Conservation (phyloP, 768 basidiomycete species). For the Trametes punicea region DNA sequence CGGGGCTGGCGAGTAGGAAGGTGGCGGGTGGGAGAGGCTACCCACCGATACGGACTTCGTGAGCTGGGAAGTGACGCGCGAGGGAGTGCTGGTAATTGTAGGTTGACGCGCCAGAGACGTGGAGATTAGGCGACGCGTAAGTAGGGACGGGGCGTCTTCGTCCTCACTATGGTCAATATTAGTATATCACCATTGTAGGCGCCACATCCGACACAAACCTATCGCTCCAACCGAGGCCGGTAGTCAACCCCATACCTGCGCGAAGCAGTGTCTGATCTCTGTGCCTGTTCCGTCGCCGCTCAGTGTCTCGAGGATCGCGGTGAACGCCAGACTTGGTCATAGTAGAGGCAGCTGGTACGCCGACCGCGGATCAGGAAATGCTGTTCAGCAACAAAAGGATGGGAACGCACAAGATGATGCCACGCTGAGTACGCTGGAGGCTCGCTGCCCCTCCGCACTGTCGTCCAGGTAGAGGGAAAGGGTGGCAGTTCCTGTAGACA, state of each 20-base stretch:
- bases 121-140: slow-evolving; percentile 36
- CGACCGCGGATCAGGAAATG: background rate
- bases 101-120: slow-evolving; percentile 29
- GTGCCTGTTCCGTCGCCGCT: slow-evolving; percentile 32
- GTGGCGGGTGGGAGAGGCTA: slow-evolving; percentile 7
- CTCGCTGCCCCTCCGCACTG: slow-evolving; percentile 1
- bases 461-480: slow-evolving; percentile 14
- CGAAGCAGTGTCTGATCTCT: slow-evolving; percentile 36
- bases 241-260: slow-evolving; percentile 40
- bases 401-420: slow-evolving; percentile 26
- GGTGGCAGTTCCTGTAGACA: slow-evolving; percentile 28
- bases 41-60: slow-evolving; percentile 9
- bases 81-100: slow-evolving; percentile 11
- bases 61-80: slow-evolving; percentile 13
- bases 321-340: slow-evolving; percentile 33
- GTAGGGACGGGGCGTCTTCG: slow-evolving; percentile 39
- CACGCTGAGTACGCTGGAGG: slow-evolving; percentile 29
- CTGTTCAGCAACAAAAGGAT: background rate
- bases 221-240: slow-evolving; percentile 42
- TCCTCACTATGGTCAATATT: slow-evolving; percentile 32
- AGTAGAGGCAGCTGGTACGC: slow-evolving; percentile 19
- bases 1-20: slow-evolving; percentile 8
- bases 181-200: background rate
- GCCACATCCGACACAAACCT: slow-evolving; percentile 23
- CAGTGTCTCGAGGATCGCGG: slow-evolving; percentile 37